phyloP scores from a whole-genome alignment of 1,139 yeast species.

The Petasospora rhodanensis region DNA sequence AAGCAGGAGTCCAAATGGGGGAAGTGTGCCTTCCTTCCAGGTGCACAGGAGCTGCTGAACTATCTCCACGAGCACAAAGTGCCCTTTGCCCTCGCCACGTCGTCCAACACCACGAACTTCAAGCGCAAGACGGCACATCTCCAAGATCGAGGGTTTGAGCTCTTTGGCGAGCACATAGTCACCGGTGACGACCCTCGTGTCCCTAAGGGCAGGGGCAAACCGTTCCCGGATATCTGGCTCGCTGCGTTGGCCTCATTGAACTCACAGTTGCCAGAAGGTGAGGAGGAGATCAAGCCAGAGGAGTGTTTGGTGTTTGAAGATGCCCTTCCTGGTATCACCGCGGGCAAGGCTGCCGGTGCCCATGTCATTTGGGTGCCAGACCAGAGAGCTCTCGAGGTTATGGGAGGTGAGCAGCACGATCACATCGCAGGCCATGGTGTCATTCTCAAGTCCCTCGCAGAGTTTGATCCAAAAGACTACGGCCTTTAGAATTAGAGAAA shows the following conservation, averaged over 20 bases:
- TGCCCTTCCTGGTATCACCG: conserved; percentile 82
- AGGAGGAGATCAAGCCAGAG: conserved; percentile 51
- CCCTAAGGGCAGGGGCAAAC: conserved; percentile 84
- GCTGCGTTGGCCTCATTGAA: conserved; percentile 72
- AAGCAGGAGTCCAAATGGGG: conserved; percentile 63
- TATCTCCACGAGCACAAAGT: conserved; percentile 45
- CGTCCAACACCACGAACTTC: conserved; percentile 61
- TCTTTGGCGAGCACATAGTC: conserved; percentile 65
- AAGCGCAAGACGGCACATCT: conserved; percentile 67
- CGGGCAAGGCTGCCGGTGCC: conserved; percentile 84
- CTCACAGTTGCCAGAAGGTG: conserved; percentile 16
- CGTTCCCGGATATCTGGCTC: conserved; percentile 88
- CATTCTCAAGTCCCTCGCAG: conserved; percentile 45
- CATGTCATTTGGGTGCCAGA: conserved; percentile 93
- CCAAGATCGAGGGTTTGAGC: conserved; percentile 46
- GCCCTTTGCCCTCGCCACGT: conserved; percentile 92
- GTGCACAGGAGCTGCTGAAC: conserved; percentile 66
- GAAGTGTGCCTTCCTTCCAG: conserved; percentile 66
- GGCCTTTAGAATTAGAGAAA: too few relatives aligned
- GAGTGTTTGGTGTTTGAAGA: conserved; percentile 93
- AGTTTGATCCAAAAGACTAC: conserved; percentile 52
- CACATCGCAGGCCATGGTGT: conserved; percentile 55
- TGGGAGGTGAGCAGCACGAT: conserved; percentile 37
- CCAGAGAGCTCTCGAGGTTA: conserved; percentile 52
- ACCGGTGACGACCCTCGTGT: conserved; percentile 87